Conservation (phyloP, 2,329 filamentous ascomycete species). For the Botrytis sinoallii region DNA sequence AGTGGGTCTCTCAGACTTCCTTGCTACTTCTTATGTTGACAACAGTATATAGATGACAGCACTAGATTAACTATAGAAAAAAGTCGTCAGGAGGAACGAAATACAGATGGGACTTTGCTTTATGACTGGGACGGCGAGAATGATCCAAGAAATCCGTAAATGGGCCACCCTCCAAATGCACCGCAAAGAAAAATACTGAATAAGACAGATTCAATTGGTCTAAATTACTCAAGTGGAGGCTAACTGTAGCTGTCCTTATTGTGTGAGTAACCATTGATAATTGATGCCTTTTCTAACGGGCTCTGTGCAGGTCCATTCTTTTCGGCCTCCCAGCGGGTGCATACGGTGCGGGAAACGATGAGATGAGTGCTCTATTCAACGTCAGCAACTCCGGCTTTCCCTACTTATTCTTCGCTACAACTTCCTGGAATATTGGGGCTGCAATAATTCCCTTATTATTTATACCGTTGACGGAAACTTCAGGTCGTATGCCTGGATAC, state of each 20-base stretch:
- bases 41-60: background rate
- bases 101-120: constrained; percentile 5
- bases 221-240: constrained; percentile 8
- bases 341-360: constrained; percentile 39
- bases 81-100: background rate
- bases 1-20: background rate
- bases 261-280: background rate
- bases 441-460: constrained; percentile 42
- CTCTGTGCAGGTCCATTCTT: constrained; percentile 38
- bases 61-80: background rate
- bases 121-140: constrained; percentile 11
- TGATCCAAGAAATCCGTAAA: constrained; percentile 10
- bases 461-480: constrained; percentile 43
- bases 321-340: constrained; percentile 36
- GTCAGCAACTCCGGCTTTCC: constrained; percentile 41
- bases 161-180: background rate
- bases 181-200: background rate
- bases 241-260: constrained; percentile 3
- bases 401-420: constrained; percentile 42
- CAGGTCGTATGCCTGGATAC: constrained; percentile 35
- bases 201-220: constrained; percentile 2
- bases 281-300: background rate
- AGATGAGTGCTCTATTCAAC: constrained; percentile 35
- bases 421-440: constrained; percentile 44
- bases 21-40: background rate